Percentiles rank a stretch among this genome's conserved stretches.
Evolutionary conservation across 371 early-diverging fungal species (phyloP).

Genomic region (Circinella minor): DNA sequence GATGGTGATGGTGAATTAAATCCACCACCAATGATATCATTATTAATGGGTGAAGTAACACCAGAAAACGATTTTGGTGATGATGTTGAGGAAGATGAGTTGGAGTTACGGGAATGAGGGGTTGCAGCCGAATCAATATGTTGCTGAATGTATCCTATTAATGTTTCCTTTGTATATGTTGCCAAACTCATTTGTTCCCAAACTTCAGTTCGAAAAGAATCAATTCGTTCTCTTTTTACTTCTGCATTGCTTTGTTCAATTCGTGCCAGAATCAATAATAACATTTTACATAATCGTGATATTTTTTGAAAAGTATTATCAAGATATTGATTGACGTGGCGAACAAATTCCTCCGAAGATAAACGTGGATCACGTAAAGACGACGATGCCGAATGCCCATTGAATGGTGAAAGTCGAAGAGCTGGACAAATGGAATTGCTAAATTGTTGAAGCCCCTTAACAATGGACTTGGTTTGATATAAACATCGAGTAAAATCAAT

Average conservation of each 20-base stretch:
- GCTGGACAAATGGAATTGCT: constrained; percentile 40
- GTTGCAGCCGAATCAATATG: constrained; percentile 13
- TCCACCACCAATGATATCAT: no score
- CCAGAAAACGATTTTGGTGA: background rate
- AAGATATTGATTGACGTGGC: constrained; percentile 41
- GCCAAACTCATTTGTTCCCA: constrained; percentile 41
- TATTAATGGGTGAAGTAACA: background rate
- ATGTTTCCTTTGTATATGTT: constrained; percentile 30
- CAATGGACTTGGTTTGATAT: constrained; percentile 51
- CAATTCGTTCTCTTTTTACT: constrained; percentile 38
- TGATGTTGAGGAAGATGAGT: no score
- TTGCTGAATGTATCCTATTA: constrained; percentile 33
- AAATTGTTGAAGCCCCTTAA: constrained; percentile 40
- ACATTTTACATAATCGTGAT: constrained; percentile 39
- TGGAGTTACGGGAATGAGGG: no score
- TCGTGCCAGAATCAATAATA: constrained; percentile 37
- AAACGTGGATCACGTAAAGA: constrained; percentile 23
- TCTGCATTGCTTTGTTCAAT: constrained; percentile 28
- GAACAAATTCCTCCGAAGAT: constrained; percentile 25
- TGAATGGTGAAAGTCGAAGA: constrained; percentile 23
- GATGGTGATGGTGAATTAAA: background rate
- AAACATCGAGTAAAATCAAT: constrained; percentile 51
- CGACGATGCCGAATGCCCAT: constrained; percentile 13
- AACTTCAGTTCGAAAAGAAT: constrained; percentile 44
- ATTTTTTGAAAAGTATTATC: constrained; percentile 45